Evolutionary conservation across 768 basidiomycete species (phyloP).

Genomic region (Tubosaeta sp.): DNA sequence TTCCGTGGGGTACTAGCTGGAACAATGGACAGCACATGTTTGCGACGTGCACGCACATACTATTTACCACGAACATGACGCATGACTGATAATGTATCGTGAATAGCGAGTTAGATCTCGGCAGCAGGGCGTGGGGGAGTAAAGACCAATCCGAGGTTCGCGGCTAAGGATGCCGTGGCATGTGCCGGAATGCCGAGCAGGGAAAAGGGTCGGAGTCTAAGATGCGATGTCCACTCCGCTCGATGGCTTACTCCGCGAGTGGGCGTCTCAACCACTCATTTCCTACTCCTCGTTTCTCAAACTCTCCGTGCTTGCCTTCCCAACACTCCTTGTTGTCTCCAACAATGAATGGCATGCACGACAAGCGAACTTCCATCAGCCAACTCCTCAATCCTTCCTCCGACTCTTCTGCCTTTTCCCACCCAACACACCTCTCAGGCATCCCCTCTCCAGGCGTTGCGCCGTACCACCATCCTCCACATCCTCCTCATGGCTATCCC

Average conservation of each 20-base stretch:
- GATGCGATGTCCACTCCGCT: slow-evolving; percentile 26
- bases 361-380: slow-evolving; percentile 50
- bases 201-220: slow-evolving; percentile 26
- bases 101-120: not conserved
- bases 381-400: slow-evolving; percentile 49
- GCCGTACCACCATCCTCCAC: slow-evolving; percentile 27
- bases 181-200: slow-evolving; percentile 22
- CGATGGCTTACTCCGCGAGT: slow-evolving; percentile 29
- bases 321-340: slow-evolving; percentile 13
- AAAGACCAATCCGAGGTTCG: slow-evolving; percentile 21
- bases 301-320: slow-evolving; percentile 6
- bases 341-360: slow-evolving; percentile 41
- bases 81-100: not conserved
- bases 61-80: slow-evolving; percentile 10
- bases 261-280: slow-evolving; percentile 30
- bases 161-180: slow-evolving; percentile 21
- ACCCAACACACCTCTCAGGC: slow-evolving; percentile 27
- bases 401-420: slow-evolving; percentile 33
- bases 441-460: slow-evolving; percentile 23
- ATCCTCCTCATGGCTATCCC: slow-evolving; percentile 25
- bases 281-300: slow-evolving; percentile 23
- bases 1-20: slow-evolving; percentile 15
- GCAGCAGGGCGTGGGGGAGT: not conserved
- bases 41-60: slow-evolving; percentile 5
- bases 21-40: slow-evolving; percentile 9